A percentile compares a stretch with the other conserved stretches of the same genome.
Conservation (phyloP, 2,329 filamentous ascomycete genomes). For the Cladosporium sp. region DNA sequence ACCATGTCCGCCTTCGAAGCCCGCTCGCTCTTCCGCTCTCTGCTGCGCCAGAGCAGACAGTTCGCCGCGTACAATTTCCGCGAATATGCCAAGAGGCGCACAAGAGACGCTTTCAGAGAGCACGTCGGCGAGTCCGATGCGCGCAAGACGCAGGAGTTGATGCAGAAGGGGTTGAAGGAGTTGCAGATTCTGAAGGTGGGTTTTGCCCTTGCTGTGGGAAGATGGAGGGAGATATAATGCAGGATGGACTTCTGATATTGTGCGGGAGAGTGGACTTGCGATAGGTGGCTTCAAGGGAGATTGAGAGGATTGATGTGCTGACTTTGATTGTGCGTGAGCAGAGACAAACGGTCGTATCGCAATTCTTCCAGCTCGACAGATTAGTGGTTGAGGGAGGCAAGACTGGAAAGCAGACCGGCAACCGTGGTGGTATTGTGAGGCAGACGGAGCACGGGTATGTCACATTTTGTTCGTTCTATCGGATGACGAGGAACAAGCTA, state of each 20-base stretch:
- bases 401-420: constrained; percentile 67
- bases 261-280: too few species aligned
- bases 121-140: constrained; percentile 69
- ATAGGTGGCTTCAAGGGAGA: too few species aligned
- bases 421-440: constrained; percentile 63
- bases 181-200: constrained; percentile 86
- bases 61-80: constrained; percentile 97
- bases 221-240: too few species aligned
- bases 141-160: constrained; percentile 75
- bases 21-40: constrained; percentile 65
- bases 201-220: constrained; percentile 15
- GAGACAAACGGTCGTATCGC: constrained; percentile 92
- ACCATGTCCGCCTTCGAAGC: constrained; percentile 22
- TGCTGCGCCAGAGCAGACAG: constrained; percentile 79
- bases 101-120: constrained; percentile 85
- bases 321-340: constrained; percentile 46
- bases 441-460: constrained; percentile 76
- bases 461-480: not conserved
- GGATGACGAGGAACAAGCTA: not conserved
- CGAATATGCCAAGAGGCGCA: constrained; percentile 90
- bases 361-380: constrained; percentile 88
- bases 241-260: too few species aligned
- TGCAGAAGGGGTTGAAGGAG: constrained; percentile 84
- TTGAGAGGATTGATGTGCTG: constrained; percentile 35
- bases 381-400: constrained; percentile 89